A percentile compares a stretch with the other conserved stretches of the same genome.
phyloP scores from a whole-genome alignment of 164 flowering plant species.

The Santalum album region DNA sequence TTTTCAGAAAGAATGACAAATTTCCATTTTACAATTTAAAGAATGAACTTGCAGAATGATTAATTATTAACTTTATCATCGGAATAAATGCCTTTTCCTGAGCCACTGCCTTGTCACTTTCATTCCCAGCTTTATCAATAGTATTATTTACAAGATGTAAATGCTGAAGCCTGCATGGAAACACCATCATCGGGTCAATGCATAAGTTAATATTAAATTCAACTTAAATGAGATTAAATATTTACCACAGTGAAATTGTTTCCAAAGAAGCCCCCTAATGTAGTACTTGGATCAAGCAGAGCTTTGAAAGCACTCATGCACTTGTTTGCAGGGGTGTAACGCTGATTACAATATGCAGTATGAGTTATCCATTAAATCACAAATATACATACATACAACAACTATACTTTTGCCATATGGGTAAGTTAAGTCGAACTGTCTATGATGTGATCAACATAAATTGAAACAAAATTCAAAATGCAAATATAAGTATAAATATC shows the following conservation, averaged over 20 bases:
- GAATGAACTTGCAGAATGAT: no score
- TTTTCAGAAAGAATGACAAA: no score
- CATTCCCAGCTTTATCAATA: slow-evolving; percentile 46
- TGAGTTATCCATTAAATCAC: no score
- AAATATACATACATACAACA: no score
- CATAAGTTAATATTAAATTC: slow-evolving; percentile 6
- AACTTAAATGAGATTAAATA: no score
- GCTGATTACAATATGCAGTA: slow-evolving; percentile 44
- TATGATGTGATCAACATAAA: no score
- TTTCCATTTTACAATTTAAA: no score
- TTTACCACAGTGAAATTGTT: slow-evolving; percentile 84
- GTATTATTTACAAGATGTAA: slow-evolving; percentile 84
- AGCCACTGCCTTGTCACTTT: slow-evolving; percentile 66
- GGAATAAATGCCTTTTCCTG: slow-evolving; percentile 98
- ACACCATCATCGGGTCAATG: slow-evolving; percentile 5
- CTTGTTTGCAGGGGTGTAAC: slow-evolving; percentile 62
- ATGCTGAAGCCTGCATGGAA: slow-evolving; percentile 87
- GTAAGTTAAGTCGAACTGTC: no score
- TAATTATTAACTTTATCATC: no score
- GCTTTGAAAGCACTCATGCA: slow-evolving; percentile 92
- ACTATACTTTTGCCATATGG: no score
- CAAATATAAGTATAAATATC: no score
- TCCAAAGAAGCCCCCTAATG: slow-evolving; percentile 78
- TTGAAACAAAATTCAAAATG: no score
- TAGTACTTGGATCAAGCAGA: slow-evolving; percentile 94